phyloP scores from a whole-genome alignment of 176 grass and related monocot genomes.

The Raddia distichophylla region DNA sequence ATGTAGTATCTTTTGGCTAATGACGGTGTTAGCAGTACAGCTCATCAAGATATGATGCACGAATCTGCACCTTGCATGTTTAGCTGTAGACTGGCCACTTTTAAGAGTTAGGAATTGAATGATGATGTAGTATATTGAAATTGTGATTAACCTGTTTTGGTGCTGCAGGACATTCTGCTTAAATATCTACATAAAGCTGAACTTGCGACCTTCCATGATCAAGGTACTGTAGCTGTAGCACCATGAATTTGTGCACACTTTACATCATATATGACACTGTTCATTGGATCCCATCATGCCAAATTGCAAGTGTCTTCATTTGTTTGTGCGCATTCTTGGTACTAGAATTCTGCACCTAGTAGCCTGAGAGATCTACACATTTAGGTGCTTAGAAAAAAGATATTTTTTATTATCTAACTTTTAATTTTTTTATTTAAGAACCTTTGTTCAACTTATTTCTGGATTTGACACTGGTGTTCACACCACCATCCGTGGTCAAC shows the following conservation, averaged over 20 bases:
- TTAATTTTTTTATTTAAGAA: too few relatives aligned
- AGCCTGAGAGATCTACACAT: constrained; percentile 9
- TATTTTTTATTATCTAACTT: neutral
- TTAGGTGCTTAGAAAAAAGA: neutral
- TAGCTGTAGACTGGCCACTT: constrained; percentile 10
- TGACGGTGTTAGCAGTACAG: constrained; percentile 6
- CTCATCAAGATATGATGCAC: neutral
- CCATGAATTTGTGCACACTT: constrained; percentile 18
- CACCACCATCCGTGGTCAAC: too few relatives aligned
- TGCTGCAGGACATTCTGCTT: neutral
- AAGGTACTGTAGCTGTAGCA: constrained; percentile 29
- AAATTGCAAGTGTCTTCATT: constrained; percentile 18
- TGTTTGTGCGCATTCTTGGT: neutral
- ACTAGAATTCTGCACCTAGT: neutral
- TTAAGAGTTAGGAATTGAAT: neutral
- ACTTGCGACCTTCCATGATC: neutral
- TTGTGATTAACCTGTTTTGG: constrained; percentile 9
- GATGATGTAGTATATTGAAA: neutral
- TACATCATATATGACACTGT: constrained; percentile 12
- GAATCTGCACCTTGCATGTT: constrained; percentile 15
- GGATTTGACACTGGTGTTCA: too few relatives aligned
- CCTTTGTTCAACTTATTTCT: too few relatives aligned
- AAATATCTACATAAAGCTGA: neutral
- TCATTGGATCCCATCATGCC: constrained; percentile 26
- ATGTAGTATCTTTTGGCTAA: constrained; percentile 14